phyloP scores from a whole-genome alignment of 2,329 filamentous ascomycete genomes.

The Ophiostoma populinum region DNA sequence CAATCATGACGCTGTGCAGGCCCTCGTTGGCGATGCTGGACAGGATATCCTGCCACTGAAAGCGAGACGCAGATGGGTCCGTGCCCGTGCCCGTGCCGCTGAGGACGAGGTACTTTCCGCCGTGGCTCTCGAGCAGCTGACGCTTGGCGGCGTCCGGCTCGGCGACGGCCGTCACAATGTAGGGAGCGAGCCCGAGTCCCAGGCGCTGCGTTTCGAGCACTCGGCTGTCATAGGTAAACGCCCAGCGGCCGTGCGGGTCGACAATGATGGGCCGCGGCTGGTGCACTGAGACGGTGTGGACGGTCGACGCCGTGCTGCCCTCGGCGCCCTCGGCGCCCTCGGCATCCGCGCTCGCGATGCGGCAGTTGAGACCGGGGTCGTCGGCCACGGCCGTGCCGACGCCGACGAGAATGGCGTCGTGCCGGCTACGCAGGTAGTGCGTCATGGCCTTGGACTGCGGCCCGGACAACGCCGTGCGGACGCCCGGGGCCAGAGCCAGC shows the following conservation, averaged over 20 bases:
- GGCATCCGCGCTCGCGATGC: constrained; percentile 36
- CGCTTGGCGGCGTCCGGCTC: constrained; percentile 27
- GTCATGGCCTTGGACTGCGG: constrained; percentile 80
- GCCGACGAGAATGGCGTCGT: constrained; percentile 74
- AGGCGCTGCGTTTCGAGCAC: constrained; percentile 47
- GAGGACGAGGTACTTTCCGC: constrained; percentile 34
- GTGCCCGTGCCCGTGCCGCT: constrained; percentile 9
- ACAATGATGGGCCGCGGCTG: constrained; percentile 73
- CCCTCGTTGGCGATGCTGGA: constrained; percentile 37
- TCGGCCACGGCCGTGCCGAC: constrained; percentile 73
- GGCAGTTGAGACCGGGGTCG: constrained; percentile 71
- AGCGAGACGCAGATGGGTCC: constrained; percentile 20
- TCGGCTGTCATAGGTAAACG: constrained; percentile 39
- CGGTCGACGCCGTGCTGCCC: no score
- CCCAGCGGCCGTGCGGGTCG: constrained; percentile 65
- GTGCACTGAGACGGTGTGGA: constrained; percentile 16
- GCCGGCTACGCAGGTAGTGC: constrained; percentile 66
- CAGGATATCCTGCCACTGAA: constrained; percentile 50
- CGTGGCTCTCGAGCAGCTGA: constrained; percentile 26
- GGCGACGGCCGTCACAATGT: constrained; percentile 40
- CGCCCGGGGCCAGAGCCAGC: constrained; percentile 57
- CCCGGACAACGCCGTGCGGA: constrained; percentile 71
- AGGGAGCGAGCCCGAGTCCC: constrained; percentile 56
- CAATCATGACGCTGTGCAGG: constrained; percentile 72
- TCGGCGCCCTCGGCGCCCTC: background rate